A percentile compares a stretch with the other conserved stretches of the same genome.
Conservation (phyloP, 345 rosid species). For the Eucalyptus polybractea region DNA sequence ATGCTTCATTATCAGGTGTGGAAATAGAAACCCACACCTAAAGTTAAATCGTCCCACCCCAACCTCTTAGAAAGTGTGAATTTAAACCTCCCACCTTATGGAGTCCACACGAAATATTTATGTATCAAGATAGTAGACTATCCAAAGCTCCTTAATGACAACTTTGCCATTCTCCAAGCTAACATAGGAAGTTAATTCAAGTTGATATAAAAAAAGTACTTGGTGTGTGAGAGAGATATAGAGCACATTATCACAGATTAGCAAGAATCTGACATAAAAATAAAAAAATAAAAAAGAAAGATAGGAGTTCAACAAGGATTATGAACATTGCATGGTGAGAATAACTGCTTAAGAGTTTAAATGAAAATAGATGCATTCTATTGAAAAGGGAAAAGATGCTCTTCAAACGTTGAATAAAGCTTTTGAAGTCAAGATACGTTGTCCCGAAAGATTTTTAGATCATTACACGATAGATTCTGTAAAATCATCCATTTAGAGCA, state of each 20-base stretch:
- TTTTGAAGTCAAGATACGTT: background rate
- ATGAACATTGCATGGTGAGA: background rate
- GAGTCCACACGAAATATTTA: no score
- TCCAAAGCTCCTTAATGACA: slow-evolving; percentile 55
- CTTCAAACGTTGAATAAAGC: background rate
- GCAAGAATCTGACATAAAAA: background rate
- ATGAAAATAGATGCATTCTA: background rate
- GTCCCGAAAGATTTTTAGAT: background rate
- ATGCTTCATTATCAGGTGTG: accelerated
- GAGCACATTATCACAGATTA: background rate
- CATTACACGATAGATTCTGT: background rate
- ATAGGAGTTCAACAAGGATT: background rate
- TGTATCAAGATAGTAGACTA: slow-evolving; percentile 42
- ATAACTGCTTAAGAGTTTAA: background rate
- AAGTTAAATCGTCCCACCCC: no score
- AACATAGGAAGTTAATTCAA: slow-evolving; percentile 34
- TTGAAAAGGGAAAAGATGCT: background rate
- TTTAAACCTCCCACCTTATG: no score
- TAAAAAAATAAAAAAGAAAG: background rate
- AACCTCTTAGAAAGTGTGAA: no score
- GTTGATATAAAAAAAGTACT: slow-evolving; percentile 9
- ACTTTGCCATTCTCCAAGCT: slow-evolving; percentile 32
- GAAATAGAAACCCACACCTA: accelerated
- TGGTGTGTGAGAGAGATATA: background rate
- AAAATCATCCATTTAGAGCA: background rate